These are phyloP conservation scores for Exophiala mesophila DNA, from an alignment of 2,329 filamentous ascomycete species.

Conservation along the genomic window DNA sequence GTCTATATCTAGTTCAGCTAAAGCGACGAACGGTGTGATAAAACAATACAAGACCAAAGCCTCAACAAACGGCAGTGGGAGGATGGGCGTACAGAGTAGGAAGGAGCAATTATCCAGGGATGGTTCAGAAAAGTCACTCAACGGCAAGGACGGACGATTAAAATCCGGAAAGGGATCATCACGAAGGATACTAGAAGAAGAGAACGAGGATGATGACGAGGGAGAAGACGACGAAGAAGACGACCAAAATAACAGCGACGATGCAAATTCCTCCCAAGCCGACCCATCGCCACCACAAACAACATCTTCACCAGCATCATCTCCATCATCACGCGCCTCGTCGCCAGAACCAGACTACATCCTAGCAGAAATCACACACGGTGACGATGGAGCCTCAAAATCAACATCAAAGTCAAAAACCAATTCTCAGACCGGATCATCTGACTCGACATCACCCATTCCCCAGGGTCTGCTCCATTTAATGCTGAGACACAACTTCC, in stretches of 20 bases:
- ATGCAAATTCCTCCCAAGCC: slow-evolving; percentile 1
- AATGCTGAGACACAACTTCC: slow-evolving; percentile 75
- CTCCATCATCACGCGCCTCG: slow-evolving; percentile 7
- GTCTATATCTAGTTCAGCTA: no score
- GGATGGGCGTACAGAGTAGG: no score
- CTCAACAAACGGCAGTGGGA: no score
- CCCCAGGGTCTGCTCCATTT: slow-evolving; percentile 69
- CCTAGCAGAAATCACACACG: slow-evolving; percentile 41
- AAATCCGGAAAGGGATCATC: no score
- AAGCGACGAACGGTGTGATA: no score
- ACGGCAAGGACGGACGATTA: no score
- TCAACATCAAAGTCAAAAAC: slow-evolving; percentile 37
- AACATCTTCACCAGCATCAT: slow-evolving; percentile 7
- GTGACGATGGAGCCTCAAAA: slow-evolving; percentile 19
- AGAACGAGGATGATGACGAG: slow-evolving; percentile 9
- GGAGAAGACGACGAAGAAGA: slow-evolving; percentile 4
- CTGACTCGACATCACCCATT: slow-evolving; percentile 43
- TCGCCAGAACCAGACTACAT: slow-evolving; percentile 43
- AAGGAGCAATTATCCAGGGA: no score
- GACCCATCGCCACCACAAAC: slow-evolving; percentile 7
- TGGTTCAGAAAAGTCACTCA: no score
- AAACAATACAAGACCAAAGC: no score
- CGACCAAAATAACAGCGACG: slow-evolving; percentile 5
- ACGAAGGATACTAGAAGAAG: no score
- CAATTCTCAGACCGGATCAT: no score